Base-by-base conservation (phyloP, 2,329 filamentous ascomycete species). In the Reticulascus tulasneorum region DNA sequence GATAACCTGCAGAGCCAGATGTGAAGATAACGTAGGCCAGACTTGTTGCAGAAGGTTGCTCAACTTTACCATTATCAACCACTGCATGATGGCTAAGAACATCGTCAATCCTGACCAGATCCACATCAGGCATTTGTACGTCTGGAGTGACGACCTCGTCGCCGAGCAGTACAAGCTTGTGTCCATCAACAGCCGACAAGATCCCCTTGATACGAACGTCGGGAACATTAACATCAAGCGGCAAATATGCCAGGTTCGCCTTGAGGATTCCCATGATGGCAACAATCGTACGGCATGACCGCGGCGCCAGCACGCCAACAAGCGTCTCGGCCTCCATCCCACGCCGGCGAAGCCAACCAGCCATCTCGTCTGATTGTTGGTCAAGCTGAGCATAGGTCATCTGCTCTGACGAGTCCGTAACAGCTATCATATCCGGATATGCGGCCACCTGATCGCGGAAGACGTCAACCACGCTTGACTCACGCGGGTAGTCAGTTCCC, bases 1-100 rank as follows among this genome's bases (percentile, higher is more conserved):
- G 69, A 19, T 56, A 54, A 7, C 69, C 69, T 2, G 69, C 73
- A 6, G 66, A 72, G 15, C 69, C 69, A 9, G 69, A 73, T 16
- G 69, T 73, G 47, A 71, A 73, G 49, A 73, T 67, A 43, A 71
- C 67, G 18, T 53, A 52, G 3, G 45, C 45, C n/a, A 49, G 43
- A 19, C 42, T 50, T 3, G 23, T 29, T 3, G 46, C 28, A 1
- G 31, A n/a, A n/a, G 46, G 3, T 25, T 1, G 49, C 29, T 12
- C 11, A 11, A 9, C 1, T 5, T 16, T n/a, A 5, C 9, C 6
- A 13, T n/a, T n/a, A n/a, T n/a, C n/a, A n/a, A n/a, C n/a, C n/a
- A n/a, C n/a, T n/a, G n/a, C n/a, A n/a, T n/a, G n/a, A n/a, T n/a
- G n/a, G n/a, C n/a, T 12, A 3, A 26, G 6, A n/a, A 18, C 31